These are phyloP conservation scores for Nosema granulosis DNA, from an alignment of 371 early-diverging fungal genomes.

Conservation along the genomic window DNA sequence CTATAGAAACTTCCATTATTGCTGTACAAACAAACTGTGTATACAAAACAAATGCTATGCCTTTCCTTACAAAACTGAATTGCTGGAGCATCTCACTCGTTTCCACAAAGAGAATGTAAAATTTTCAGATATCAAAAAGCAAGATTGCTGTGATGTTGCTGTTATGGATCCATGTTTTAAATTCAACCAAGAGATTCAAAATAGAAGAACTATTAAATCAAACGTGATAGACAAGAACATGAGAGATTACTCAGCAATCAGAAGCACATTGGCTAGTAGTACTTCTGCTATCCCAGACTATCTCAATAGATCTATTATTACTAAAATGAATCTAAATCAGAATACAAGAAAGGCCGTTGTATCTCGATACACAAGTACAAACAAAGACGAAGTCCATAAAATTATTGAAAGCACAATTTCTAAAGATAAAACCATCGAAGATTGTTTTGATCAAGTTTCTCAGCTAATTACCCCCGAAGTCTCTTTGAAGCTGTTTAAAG, in stretches of 20 bases:
- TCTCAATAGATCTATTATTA: conserved; percentile 52
- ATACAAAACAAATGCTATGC: conserved; percentile 59
- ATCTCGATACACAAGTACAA: conserved; percentile 6
- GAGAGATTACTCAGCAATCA: neutral
- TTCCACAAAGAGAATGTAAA: conserved; percentile 40
- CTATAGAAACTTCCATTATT: conserved; percentile 62
- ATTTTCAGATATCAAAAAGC: conserved; percentile 28
- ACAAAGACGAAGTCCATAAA: conserved; percentile 35
- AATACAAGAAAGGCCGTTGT: conserved; percentile 35
- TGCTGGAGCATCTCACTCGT: conserved; percentile 53
- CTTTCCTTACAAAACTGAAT: conserved; percentile 64
- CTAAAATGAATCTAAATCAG: conserved; percentile 15
- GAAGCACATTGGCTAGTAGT: neutral
- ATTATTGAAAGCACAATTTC: conserved; percentile 44
- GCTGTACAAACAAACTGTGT: conserved; percentile 59
- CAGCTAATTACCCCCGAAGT: conserved; percentile 11
- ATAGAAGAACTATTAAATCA: conserved; percentile 1
- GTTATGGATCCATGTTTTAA: conserved; percentile 28
- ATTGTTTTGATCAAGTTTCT: conserved; percentile 29
- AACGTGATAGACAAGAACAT: neutral
- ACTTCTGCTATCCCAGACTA: conserved; percentile 41
- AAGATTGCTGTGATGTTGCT: conserved; percentile 10
- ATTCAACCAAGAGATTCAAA: neutral
- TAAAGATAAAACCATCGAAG: conserved; percentile 1
- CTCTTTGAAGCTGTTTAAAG: conserved; percentile 53